Conservation (phyloP, 352 stramenopile genomes). For the Phytopythium vexans region DNA sequence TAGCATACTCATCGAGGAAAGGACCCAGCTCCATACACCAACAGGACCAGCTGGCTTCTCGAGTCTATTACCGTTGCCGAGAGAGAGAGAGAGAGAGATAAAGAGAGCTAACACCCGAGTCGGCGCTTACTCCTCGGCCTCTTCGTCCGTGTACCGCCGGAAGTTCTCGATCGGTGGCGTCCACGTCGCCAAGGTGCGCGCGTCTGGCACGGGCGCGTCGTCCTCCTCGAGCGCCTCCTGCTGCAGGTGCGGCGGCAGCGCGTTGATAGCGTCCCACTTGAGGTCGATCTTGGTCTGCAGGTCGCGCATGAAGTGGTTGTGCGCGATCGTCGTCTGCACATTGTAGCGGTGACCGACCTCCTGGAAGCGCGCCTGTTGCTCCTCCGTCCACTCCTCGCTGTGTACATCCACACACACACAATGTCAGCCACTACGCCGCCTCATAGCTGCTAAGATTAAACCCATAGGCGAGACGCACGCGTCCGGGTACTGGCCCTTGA, state of each 20-base stretch:
- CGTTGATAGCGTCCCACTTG: constrained; percentile 89
- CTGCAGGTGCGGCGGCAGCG: constrained; percentile 76
- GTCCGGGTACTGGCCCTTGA: constrained; percentile 75
- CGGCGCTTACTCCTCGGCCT: constrained; percentile 9
- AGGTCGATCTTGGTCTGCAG: constrained; percentile 91
- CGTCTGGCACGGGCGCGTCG: constrained; percentile 51
- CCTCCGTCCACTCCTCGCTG: constrained; percentile 76
- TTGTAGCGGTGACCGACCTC: constrained; percentile 85
- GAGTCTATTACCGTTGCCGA: constrained; percentile 3
- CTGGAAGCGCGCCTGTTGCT: constrained; percentile 73
- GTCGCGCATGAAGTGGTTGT: constrained; percentile 88
- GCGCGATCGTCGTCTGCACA: constrained; percentile 68
- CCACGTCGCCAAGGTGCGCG: constrained; percentile 77
- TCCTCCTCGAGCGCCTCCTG: constrained; percentile 76
- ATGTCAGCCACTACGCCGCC: not conserved
- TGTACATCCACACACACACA: not conserved
- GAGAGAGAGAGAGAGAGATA: not conserved
- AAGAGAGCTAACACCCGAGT: not conserved
- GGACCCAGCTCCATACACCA: no score
- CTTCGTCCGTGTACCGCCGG: constrained; percentile 76
- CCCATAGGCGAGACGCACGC: constrained; percentile 32
- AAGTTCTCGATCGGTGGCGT: constrained; percentile 87
- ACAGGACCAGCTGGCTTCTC: not conserved
- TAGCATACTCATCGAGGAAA: no score
- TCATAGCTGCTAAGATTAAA: not conserved